A percentile compares a stretch with the other conserved stretches of the same genome.
Conservation (phyloP, 306 rosid genomes). For the Boehmeria nivea region DNA sequence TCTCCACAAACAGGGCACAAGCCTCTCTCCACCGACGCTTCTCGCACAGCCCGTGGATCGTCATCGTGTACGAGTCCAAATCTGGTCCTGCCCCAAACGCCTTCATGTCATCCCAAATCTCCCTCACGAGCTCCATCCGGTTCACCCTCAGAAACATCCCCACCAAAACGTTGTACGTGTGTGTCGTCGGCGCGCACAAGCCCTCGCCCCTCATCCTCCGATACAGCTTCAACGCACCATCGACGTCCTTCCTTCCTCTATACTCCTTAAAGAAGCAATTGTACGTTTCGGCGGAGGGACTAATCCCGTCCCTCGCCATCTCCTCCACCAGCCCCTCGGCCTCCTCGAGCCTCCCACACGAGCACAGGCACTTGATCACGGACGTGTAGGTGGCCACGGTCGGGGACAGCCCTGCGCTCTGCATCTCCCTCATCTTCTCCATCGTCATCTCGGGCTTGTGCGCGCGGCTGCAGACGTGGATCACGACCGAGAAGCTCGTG, state of each 20-base stretch:
- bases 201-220: slow-evolving; percentile 66
- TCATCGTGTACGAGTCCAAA: slow-evolving; percentile 65
- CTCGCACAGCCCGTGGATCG: slow-evolving; percentile 73
- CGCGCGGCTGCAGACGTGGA: slow-evolving; percentile 89
- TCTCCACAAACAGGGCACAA: slow-evolving; percentile 75
- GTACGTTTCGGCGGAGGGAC: slow-evolving; percentile 60
- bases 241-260: slow-evolving; percentile 62
- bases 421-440: slow-evolving; percentile 68
- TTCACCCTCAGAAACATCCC: slow-evolving; percentile 57
- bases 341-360: slow-evolving; percentile 73
- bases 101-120: slow-evolving; percentile 71
- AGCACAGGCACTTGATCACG: slow-evolving; percentile 56
- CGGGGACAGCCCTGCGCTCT: slow-evolving; percentile 63
- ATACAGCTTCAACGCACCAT: slow-evolving; percentile 62
- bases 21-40: slow-evolving; percentile 71
- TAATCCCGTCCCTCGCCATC: slow-evolving; percentile 63
- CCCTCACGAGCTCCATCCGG: slow-evolving; percentile 42
- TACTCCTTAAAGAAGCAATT: slow-evolving; percentile 83
- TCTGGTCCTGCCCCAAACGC: slow-evolving; percentile 66
- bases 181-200: slow-evolving; percentile 49
- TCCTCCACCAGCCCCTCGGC: slow-evolving; percentile 64
- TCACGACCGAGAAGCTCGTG: slow-evolving; percentile 70
- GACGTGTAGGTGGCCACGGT: slow-evolving; percentile 72
- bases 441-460: slow-evolving; percentile 71
- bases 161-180: slow-evolving; percentile 55